Conservation (phyloP, 78 protist genomes). For the Dictyostelium brefeldianum region DNA sequence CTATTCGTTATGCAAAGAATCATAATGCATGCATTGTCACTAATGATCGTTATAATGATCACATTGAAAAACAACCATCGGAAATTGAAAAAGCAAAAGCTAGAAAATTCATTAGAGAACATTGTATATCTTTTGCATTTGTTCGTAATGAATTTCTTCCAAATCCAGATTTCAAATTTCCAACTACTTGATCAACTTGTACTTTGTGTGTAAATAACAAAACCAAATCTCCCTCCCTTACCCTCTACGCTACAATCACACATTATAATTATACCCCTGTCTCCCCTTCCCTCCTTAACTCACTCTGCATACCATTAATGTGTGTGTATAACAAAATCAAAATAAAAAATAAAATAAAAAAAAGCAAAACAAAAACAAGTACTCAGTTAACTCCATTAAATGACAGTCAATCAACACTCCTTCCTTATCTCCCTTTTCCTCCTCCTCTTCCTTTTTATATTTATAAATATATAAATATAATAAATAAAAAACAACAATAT, state of each 20-base stretch:
- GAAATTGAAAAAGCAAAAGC: conserved; percentile 32
- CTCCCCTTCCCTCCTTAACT: no score
- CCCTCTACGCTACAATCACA: no score
- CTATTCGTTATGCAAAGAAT: conserved; percentile 69
- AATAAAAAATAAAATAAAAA: background rate
- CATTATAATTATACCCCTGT: no score
- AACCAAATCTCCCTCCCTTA: no score
- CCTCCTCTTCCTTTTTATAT: no score
- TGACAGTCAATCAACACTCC: background rate
- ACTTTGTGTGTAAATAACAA: no score
- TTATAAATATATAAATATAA: background rate
- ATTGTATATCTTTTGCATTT: conserved; percentile 81
- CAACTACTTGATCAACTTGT: background rate
- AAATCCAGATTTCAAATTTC: conserved; percentile 71
- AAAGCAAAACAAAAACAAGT: background rate
- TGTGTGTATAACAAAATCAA: background rate
- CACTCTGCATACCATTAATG: no score
- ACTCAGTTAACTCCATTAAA: background rate
- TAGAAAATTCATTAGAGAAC: conserved; percentile 77
- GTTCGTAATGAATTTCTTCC: conserved; percentile 82
- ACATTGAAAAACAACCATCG: conserved; percentile 55
- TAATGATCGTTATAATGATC: conserved; percentile 85
- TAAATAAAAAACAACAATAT: background rate
- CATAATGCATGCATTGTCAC: conserved; percentile 76
- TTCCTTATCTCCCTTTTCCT: no score